A percentile compares a stretch with the other conserved stretches of the same genome.
Evolutionary conservation across 106 monocot genomes (phyloP).

Genomic region (Hemerocallis citrina): DNA sequence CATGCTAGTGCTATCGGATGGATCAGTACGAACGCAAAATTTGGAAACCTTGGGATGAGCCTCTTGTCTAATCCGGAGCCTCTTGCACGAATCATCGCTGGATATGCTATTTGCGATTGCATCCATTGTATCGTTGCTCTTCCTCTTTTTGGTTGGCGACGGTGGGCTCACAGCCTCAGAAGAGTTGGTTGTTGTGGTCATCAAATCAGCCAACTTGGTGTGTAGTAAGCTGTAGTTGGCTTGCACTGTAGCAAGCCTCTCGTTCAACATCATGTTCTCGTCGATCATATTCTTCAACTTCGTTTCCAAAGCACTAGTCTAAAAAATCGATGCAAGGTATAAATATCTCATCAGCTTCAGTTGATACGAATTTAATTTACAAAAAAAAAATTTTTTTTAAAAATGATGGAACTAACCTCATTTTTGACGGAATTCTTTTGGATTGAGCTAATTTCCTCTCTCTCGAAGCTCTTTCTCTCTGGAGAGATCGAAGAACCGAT

Average conservation of each 20-base stretch:
- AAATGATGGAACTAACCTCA: too few relatives aligned
- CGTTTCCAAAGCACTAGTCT: neutral
- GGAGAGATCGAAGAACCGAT: neutral
- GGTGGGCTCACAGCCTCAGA: neutral
- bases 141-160: constrained; percentile 24
- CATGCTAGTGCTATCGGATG: constrained; percentile 39
- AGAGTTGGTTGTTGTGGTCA: neutral
- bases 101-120: neutral
- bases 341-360: constrained; percentile 6
- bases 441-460: neutral
- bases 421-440: neutral
- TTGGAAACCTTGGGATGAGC: constrained; percentile 27
- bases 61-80: constrained; percentile 11
- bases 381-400: too few relatives aligned
- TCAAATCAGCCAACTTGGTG: constrained; percentile 23
- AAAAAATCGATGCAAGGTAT: neutral
- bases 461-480: too few relatives aligned
- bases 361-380: neutral
- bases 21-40: constrained; percentile 30
- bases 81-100: constrained; percentile 25
- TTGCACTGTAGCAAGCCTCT: constrained; percentile 27
- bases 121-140: neutral
- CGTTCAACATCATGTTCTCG: constrained; percentile 48
- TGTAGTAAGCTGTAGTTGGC: constrained; percentile 20
- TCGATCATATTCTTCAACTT: constrained; percentile 33